phyloP scores from a whole-genome alignment of 768 basidiomycete genomes.

The Ramaria sp. region DNA sequence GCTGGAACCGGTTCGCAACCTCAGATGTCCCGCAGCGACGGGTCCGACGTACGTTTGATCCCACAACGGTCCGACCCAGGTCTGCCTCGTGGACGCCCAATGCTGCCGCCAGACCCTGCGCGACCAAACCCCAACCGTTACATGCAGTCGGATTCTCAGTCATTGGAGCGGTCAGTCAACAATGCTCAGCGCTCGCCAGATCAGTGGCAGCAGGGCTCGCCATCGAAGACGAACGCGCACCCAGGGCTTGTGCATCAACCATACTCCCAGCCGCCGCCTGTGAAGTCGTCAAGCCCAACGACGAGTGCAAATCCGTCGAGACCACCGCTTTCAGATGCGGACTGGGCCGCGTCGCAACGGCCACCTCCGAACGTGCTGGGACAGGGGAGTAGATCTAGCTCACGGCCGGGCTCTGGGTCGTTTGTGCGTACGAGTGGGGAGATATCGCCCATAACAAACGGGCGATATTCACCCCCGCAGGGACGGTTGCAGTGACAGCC shows the following conservation, averaged over 20 bases:
- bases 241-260: background rate
- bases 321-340: constrained; percentile 3
- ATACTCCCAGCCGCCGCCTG: background rate
- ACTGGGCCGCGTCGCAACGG: constrained; percentile 7
- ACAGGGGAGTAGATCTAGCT: background rate
- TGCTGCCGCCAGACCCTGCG: background rate
- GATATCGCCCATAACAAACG: constrained; percentile 3
- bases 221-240: background rate
- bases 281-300: background rate
- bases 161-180: constrained; percentile 1
- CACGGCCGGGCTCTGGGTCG: constrained; percentile 1
- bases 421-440: constrained; percentile 2
- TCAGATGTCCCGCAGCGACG: background rate
- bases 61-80: constrained; percentile 8
- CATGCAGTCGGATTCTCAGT: constrained; percentile 4
- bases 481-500: background rate
- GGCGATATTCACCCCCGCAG: constrained; percentile 3
- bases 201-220: constrained; percentile 1
- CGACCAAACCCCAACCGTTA: background rate
- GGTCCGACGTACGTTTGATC: constrained; percentile 5
- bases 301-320: background rate
- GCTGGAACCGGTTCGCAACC: background rate
- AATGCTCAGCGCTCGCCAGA: background rate
- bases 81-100: constrained; percentile 1
- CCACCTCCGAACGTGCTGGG: constrained; percentile 4